Percentiles rank a stretch among this genome's conserved stretches.
These are phyloP conservation scores for Talaromyces rugulosus DNA, from an alignment of 2,329 filamentous ascomycete genomes.

Conservation along the genomic window DNA sequence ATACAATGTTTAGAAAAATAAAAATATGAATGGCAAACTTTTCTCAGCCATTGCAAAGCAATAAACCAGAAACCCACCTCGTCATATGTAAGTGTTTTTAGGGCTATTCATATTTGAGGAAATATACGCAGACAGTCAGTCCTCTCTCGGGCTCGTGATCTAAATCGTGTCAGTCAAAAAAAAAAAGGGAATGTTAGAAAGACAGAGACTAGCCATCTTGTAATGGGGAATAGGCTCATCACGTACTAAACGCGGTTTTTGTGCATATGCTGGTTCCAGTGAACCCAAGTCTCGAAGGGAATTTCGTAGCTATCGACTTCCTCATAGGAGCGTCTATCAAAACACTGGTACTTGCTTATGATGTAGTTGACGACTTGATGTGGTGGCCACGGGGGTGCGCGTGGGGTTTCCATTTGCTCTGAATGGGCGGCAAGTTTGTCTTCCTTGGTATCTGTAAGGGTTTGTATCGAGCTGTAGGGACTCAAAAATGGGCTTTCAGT, in stretches of 20 bases:
- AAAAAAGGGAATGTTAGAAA: no score
- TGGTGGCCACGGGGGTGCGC: neutral
- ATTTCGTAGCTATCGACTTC: neutral
- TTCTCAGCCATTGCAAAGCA: neutral
- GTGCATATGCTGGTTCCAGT: neutral
- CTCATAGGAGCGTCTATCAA: neutral
- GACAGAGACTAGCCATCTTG: neutral
- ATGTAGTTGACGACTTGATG: neutral
- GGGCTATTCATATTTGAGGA: neutral
- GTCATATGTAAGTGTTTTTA: neutral
- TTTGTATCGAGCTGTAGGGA: neutral
- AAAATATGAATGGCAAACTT: neutral
- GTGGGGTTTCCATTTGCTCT: neutral
- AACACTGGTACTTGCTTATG: neutral
- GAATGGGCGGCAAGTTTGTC: neutral
- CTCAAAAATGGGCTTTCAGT: neutral
- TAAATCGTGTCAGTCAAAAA: no score
- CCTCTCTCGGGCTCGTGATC: no score
- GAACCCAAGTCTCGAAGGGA: constrained; percentile 4
- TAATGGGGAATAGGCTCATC: neutral
- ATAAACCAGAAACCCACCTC: neutral
- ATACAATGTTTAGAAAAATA: neutral
- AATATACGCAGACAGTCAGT: neutral
- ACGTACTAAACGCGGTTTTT: neutral
- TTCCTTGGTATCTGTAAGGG: neutral